Base-by-base conservation (phyloP, 495 filamentous ascomycete species). In the Amphirosellinia nigrospora region DNA sequence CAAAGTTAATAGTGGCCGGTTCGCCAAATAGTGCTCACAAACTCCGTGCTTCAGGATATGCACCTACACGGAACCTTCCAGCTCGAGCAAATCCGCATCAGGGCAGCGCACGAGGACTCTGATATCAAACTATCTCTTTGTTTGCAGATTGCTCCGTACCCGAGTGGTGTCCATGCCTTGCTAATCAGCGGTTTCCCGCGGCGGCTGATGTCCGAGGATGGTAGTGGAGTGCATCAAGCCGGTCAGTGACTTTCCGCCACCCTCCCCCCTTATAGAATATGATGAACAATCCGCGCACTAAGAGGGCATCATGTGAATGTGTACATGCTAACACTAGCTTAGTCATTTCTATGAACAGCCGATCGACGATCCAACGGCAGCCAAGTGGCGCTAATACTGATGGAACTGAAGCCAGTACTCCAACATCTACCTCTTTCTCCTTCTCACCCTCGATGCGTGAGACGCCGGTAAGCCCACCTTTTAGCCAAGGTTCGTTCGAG, bases 101-200 rank as follows among this genome's bases (percentile, higher is more conserved):
- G 55, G 38, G 48, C 71, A n/a, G 19, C 67, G n/a, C 71, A 58
- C 52, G 71, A 79, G 41, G 21, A 72, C 38, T 73, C 73, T 13
- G 26, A 68, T 15, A 70, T 77, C 15, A 76, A 58, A 2, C 66
- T 82, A 39, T 74, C 76, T 19, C 69, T 80, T 28, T 79, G 79
- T 45, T 66, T 82, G 13, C 76, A 75, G 53, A 69, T 62, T 21
- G 32, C 30, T 28, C 60, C 67, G 4, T 77, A 78, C 61, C 70
- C 70, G 6, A 75, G 71, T 60, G 72, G 71, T 26, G 67, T 66
- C n/a, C 61, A 70, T 21, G 66, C 70, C 36, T 64, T 82, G 21
- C 76, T 75, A 9, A 79, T 82, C 30, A 82, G 80, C 61, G 80
- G 80, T 11, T 81, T 82, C 34, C 80, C 80, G 38, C 70, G 79